Percentiles rank a stretch among this genome's conserved stretches.
Conservation (phyloP, 163 green algal species). For the Chloroidium sp. region DNA sequence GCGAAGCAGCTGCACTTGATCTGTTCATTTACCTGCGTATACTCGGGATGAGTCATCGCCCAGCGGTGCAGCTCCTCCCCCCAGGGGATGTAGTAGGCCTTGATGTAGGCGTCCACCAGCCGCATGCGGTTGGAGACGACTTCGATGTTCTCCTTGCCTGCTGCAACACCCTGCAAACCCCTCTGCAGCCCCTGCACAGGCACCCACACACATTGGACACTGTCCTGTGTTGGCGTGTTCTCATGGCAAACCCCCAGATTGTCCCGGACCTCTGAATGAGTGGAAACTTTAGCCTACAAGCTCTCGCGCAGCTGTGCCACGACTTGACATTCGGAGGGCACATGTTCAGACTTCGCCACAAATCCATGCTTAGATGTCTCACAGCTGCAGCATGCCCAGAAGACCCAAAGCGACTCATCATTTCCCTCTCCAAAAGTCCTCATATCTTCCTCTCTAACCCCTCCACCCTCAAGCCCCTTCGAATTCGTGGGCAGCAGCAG, state of each 20-base stretch:
- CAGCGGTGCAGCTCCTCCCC: conserved; percentile 34
- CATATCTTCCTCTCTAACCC: not conserved
- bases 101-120: conserved; percentile 44
- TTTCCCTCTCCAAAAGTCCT: not conserved
- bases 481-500: not conserved
- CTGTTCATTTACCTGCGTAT: conserved; percentile 9
- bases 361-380: too few species aligned
- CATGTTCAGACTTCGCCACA: too few species aligned
- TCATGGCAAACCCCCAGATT: too few species aligned
- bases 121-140: conserved; percentile 21
- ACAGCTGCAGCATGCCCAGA: too few species aligned
- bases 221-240: not conserved
- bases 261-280: too few species aligned
- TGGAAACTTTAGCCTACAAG: too few species aligned
- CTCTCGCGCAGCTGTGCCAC: too few species aligned
- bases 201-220: not conserved
- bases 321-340: too few species aligned
- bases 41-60: conserved; percentile 39
- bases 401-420: too few species aligned
- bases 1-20: not conserved
- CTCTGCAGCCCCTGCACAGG: conserved; percentile 13
- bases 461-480: not conserved
- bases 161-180: conserved; percentile 13
- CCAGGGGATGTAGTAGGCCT: conserved; percentile 51
- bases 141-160: not conserved